Evolutionary conservation across 192 early-diverging fungal genomes (phyloP).

Genomic region (Physocladia obscura): DNA sequence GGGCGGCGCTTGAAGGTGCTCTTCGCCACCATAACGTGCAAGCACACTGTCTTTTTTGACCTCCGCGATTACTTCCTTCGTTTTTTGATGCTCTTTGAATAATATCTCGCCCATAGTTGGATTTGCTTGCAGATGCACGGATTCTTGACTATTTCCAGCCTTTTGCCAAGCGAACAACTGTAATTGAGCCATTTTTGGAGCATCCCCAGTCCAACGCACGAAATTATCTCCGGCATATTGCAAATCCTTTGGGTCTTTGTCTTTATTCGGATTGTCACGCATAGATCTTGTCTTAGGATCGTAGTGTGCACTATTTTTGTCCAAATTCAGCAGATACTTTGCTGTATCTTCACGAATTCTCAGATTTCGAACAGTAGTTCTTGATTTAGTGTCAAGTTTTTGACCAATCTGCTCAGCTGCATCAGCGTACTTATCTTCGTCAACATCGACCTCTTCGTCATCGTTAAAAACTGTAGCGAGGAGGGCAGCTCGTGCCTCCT

Average conservation of each 20-base stretch:
- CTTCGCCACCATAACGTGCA: constrained; percentile 90
- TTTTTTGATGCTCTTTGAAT: constrained; percentile 80
- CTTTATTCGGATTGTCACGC: constrained; percentile 91
- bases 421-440: constrained; percentile 90
- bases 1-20: constrained; percentile 86
- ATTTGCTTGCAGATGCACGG: constrained; percentile 84
- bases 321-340: constrained; percentile 96
- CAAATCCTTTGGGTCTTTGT: constrained; percentile 58
- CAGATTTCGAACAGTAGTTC: constrained; percentile 93
- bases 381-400: constrained; percentile 82
- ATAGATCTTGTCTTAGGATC: constrained; percentile 99
- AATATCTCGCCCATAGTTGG: constrained; percentile 93
- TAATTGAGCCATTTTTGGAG: constrained; percentile 74
- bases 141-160: constrained; percentile 64
- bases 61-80: constrained; percentile 77
- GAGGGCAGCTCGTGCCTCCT: neutral
- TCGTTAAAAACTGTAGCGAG: constrained; percentile 46
- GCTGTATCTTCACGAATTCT: constrained; percentile 99
- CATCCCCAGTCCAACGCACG: constrained; percentile 83
- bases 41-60: constrained; percentile 74
- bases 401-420: constrained; percentile 81
- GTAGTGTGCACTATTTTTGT: constrained; percentile 93
- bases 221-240: constrained; percentile 89
- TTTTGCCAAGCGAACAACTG: constrained; percentile 95
- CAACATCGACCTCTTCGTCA: constrained; percentile 76